Conservation (phyloP, 441 rosid species). For the Bruguiera hainesii region DNA sequence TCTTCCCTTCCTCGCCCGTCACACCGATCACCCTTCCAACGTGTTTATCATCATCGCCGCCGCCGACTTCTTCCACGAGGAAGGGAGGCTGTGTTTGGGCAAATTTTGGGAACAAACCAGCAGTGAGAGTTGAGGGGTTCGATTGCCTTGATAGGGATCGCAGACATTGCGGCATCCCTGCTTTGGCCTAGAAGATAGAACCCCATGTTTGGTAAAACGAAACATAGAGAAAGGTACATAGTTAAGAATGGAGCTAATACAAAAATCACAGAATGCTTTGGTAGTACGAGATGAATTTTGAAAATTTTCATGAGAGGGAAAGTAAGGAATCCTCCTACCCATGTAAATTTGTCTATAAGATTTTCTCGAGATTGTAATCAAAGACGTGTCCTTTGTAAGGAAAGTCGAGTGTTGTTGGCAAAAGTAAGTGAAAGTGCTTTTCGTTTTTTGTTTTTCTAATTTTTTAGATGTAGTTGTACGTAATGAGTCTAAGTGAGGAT, state of each 20-base stretch:
- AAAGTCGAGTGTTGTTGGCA: constrained; percentile 22
- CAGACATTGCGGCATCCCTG: constrained; percentile 62
- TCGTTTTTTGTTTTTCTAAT: neutral
- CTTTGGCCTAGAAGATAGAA: constrained; percentile 46
- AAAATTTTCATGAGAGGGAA: constrained; percentile 22
- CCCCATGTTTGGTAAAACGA: constrained; percentile 11
- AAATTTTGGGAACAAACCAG: constrained; percentile 79
- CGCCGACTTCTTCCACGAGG: constrained; percentile 39
- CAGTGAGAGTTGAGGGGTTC: constrained; percentile 78
- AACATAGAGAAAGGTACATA: constrained; percentile 24
- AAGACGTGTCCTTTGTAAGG: constrained; percentile 29
- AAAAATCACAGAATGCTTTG: constrained; percentile 9
- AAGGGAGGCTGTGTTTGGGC: constrained; percentile 61
- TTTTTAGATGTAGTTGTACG: no score
- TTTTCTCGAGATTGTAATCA: constrained; percentile 25
- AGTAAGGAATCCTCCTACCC: constrained; percentile 18
- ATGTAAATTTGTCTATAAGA: constrained; percentile 42
- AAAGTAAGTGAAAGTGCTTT: constrained; percentile 21
- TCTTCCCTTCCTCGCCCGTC: constrained; percentile 33
- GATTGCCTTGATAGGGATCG: constrained; percentile 88
- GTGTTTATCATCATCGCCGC: constrained; percentile 16
- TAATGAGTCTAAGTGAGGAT: neutral
- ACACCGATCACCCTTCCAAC: constrained; percentile 31
- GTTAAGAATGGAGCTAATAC: constrained; percentile 16
- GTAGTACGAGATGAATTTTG: constrained; percentile 29